Conservation (phyloP, 2,329 filamentous ascomycete genomes). For the Exophiala sideris region DNA sequence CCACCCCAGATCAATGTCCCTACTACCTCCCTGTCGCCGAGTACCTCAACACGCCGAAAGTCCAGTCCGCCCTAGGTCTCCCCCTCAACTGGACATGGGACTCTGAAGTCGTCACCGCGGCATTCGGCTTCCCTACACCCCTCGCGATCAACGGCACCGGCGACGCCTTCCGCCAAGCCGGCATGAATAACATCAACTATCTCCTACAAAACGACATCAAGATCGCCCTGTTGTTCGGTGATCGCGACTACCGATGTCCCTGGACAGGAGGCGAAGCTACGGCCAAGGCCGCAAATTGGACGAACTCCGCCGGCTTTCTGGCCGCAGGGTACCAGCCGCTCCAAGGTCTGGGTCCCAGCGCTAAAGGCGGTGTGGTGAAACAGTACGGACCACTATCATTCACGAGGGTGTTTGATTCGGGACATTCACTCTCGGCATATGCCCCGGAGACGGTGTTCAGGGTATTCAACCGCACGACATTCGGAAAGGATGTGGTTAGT, state of each 20-base stretch:
- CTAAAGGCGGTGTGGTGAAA: slow-evolving; percentile 44
- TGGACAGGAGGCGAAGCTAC: slow-evolving; percentile 57
- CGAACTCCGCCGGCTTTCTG: slow-evolving; percentile 43
- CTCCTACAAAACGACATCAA: slow-evolving; percentile 51
- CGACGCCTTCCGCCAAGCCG: slow-evolving; percentile 33
- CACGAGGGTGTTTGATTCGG: slow-evolving; percentile 47
- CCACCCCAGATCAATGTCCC: slow-evolving; percentile 52
- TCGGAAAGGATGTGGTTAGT: slow-evolving; percentile 54
- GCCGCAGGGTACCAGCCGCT: slow-evolving; percentile 50
- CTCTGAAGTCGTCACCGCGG: slow-evolving; percentile 46
- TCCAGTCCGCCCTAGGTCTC: slow-evolving; percentile 58
- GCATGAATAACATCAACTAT: slow-evolving; percentile 40
- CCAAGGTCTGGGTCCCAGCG: slow-evolving; percentile 34
- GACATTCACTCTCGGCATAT: slow-evolving; percentile 51
- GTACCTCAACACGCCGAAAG: slow-evolving; percentile 56
- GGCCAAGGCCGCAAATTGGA: slow-evolving; percentile 49
- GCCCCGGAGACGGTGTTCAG: slow-evolving; percentile 54
- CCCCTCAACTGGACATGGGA: slow-evolving; percentile 57
- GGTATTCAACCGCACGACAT: slow-evolving; percentile 53
- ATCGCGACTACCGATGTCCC: slow-evolving; percentile 54
- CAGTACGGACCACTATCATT: slow-evolving; percentile 51
- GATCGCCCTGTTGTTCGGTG: slow-evolving; percentile 52
- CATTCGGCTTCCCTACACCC: slow-evolving; percentile 31
- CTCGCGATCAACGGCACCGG: slow-evolving; percentile 21
- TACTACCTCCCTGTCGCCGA: slow-evolving; percentile 47